Percentiles rank a stretch among this genome's conserved stretches.
These are phyloP conservation scores for Tripterygium wilfordii DNA, from an alignment of 177 flowering plant species.

Conservation along the genomic window DNA sequence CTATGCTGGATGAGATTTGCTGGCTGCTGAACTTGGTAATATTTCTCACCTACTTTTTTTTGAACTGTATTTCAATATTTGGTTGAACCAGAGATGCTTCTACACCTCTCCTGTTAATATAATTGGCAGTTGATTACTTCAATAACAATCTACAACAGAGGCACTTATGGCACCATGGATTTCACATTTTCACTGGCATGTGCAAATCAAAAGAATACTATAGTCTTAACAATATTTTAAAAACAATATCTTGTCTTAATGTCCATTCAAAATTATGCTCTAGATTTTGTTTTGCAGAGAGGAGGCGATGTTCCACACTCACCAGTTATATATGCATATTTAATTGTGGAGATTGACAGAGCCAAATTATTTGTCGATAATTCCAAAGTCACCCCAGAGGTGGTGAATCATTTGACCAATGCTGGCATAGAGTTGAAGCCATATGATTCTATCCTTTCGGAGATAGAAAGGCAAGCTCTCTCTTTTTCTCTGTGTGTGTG, in stretches of 20 bases:
- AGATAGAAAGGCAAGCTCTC: constrained; percentile 63
- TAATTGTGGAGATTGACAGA: constrained; percentile 53
- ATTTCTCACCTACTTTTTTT: constrained; percentile 3
- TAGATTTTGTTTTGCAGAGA: constrained; percentile 58
- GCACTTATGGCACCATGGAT: too few species aligned
- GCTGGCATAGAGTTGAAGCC: constrained; percentile 71
- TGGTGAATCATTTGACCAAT: constrained; percentile 62
- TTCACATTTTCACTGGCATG: too few species aligned
- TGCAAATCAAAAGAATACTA: too few species aligned
- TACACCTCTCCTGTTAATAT: too few species aligned
- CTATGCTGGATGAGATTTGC: constrained; percentile 95
- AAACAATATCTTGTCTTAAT: too few species aligned
- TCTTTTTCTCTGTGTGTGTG: too few species aligned
- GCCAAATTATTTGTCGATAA: constrained; percentile 68
- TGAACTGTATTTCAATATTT: not conserved
- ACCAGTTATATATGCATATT: constrained; percentile 89
- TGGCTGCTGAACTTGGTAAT: constrained; percentile 97
- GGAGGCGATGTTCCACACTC: constrained; percentile 92
- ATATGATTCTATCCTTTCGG: constrained; percentile 73
- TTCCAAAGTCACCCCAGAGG: constrained; percentile 65
- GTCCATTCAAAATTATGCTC: too few species aligned
- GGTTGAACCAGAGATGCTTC: too few species aligned
- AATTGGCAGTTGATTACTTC: too few species aligned
- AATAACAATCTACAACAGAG: too few species aligned
- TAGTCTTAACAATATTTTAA: too few species aligned